phyloP scores from a whole-genome alignment of 768 basidiomycete species.

The Russula compacta region DNA sequence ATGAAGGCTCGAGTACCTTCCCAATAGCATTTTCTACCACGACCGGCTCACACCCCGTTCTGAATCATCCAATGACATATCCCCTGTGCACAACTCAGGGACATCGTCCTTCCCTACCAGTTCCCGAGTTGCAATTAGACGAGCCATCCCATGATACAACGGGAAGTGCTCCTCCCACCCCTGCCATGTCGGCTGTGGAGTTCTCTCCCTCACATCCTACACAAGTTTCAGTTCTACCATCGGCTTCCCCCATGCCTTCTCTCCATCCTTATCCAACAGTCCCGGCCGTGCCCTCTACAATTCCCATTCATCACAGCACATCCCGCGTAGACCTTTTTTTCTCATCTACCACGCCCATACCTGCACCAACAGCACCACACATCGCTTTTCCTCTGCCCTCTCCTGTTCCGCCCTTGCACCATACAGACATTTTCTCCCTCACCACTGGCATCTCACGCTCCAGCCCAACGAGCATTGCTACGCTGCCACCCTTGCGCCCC shows the following conservation, averaged over 20 bases:
- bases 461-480: constrained; percentile 4
- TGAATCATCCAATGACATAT: not conserved
- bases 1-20: not conserved
- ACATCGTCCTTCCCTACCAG: not conserved
- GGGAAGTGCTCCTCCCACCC: not conserved
- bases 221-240: too few species aligned
- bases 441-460: constrained; percentile 35
- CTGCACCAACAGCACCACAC: too few species aligned
- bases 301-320: not conserved
- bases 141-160: not conserved
- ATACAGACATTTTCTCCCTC: constrained; percentile 43
- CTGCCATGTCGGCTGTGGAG: too few species aligned
- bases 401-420: constrained; percentile 24
- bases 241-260: not conserved
- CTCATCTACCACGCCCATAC: too few species aligned
- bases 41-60: not conserved
- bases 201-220: not conserved
- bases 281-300: not conserved
- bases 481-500: constrained; percentile 39
- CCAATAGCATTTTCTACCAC: not conserved
- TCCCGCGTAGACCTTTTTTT: not conserved
- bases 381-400: constrained; percentile 20
- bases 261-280: not conserved
- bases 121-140: not conserved
- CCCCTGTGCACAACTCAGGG: not conserved